Evolutionary conservation across 1,284 basidiomycete species (phyloP).

Genomic region (Ustilago xerochloae): DNA sequence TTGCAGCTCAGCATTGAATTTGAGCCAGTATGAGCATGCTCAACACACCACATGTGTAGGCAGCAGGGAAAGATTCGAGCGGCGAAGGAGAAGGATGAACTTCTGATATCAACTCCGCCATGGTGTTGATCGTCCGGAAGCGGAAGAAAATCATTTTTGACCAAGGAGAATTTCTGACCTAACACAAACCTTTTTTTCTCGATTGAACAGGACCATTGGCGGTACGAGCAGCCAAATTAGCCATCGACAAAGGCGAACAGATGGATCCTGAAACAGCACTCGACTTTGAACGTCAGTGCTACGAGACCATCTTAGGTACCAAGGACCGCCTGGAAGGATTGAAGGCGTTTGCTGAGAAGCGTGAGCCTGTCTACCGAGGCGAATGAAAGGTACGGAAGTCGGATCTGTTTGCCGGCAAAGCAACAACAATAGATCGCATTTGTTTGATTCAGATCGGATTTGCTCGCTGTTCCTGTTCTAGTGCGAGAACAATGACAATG

Average conservation of each 20-base stretch:
- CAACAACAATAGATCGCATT: too few relatives aligned
- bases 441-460: too few relatives aligned
- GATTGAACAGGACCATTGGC: conserved; percentile 80
- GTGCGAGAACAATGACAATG: not conserved
- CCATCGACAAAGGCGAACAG: conserved; percentile 82
- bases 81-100: not conserved
- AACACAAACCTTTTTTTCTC: conserved; percentile 11
- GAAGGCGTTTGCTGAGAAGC: conserved; percentile 88
- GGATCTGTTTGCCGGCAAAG: too few relatives aligned
- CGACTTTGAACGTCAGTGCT: conserved; percentile 87
- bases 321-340: conserved; percentile 87
- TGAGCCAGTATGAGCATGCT: not conserved
- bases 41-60: not conserved
- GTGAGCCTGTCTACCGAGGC: conserved; percentile 82
- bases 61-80: conserved; percentile 1
- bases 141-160: not conserved
- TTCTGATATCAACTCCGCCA: conserved; percentile 8
- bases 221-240: conserved; percentile 86
- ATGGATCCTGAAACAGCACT: conserved; percentile 76
- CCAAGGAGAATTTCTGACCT: too few relatives aligned
- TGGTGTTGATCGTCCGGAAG: conserved; percentile 3
- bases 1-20: conserved; percentile 1
- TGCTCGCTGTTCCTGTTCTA: too few relatives aligned
- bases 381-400: too few relatives aligned
- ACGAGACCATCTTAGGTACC: conserved; percentile 82